A percentile compares a stretch with the other conserved stretches of the same genome.
phyloP scores from a whole-genome alignment of 1,284 basidiomycete genomes.

The Schizopora paradoxa region DNA sequence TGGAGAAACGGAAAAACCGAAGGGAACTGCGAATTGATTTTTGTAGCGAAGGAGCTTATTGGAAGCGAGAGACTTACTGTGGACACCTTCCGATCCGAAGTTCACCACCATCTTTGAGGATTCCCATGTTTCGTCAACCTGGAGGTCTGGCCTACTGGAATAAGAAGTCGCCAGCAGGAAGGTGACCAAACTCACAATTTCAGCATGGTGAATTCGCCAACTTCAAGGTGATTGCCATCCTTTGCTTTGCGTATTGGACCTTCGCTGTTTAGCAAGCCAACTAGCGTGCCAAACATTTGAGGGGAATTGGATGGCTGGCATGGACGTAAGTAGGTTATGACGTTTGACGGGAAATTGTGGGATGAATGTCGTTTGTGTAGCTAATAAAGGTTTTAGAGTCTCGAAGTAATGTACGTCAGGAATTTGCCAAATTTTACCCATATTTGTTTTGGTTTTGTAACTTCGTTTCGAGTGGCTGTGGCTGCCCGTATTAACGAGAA shows the following conservation, averaged over 20 bases:
- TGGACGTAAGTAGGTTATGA: slow-evolving; percentile 8
- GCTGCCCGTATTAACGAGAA: slow-evolving; percentile 30
- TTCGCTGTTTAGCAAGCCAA: slow-evolving; percentile 14
- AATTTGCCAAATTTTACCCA: slow-evolving; percentile 6
- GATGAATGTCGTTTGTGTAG: slow-evolving; percentile 9
- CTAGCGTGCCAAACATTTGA: neutral
- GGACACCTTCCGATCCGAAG: slow-evolving; percentile 37
- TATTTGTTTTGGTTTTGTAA: slow-evolving; percentile 18
- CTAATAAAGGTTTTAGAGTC: slow-evolving; percentile 27
- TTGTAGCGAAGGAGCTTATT: neutral
- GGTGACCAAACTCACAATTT: slow-evolving; percentile 41
- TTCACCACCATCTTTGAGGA: slow-evolving; percentile 39
- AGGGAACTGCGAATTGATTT: slow-evolving; percentile 13
- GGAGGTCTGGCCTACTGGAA: slow-evolving; percentile 46
- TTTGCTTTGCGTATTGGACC: slow-evolving; percentile 28
- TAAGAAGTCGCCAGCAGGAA: neutral
- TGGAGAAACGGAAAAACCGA: slow-evolving; percentile 40
- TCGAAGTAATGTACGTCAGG: slow-evolving; percentile 24
- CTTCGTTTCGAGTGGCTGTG: slow-evolving; percentile 18
- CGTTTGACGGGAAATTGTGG: slow-evolving; percentile 3
- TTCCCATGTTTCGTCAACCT: slow-evolving; percentile 48
- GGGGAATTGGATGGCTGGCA: slow-evolving; percentile 7
- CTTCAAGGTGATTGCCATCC: slow-evolving; percentile 30
- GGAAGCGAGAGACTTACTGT: slow-evolving; percentile 35
- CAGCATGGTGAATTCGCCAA: slow-evolving; percentile 48